A percentile compares a stretch with the other conserved stretches of the same genome.
These are phyloP conservation scores for Alternaria tenuissima DNA, from an alignment of 2,329 filamentous ascomycete species.

Conservation along the genomic window DNA sequence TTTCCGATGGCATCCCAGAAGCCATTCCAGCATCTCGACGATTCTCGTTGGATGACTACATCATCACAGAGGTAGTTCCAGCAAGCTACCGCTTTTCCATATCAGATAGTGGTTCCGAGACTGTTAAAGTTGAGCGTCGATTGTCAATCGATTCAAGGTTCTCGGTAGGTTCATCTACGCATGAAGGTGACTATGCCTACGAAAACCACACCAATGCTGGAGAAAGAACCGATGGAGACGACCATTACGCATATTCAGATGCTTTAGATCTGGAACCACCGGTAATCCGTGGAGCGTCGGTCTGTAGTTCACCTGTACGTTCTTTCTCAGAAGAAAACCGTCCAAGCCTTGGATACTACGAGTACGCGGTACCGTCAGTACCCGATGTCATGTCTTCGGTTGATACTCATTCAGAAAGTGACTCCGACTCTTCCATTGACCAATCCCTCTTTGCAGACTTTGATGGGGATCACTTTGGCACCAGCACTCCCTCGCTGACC, in stretches of 20 bases:
- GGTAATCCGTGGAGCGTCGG: neutral
- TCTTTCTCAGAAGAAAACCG: neutral
- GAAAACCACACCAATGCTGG: neutral
- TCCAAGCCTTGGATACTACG: neutral
- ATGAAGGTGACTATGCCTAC: neutral
- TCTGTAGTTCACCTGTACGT: neutral
- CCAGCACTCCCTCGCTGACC: neutral
- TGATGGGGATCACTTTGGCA: neutral
- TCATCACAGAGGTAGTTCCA: neutral
- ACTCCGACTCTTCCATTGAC: neutral
- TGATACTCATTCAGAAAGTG: neutral
- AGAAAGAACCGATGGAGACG: neutral
- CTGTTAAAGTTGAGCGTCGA: neutral
- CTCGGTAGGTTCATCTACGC: neutral
- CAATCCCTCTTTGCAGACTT: slow-evolving; percentile 13
- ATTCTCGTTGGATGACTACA: neutral
- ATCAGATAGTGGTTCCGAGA: neutral
- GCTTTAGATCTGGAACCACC: neutral
- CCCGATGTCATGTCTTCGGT: neutral
- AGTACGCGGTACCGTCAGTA: neutral
- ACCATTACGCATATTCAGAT: neutral
- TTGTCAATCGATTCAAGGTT: neutral
- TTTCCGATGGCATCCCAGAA: neutral
- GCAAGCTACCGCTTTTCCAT: neutral
- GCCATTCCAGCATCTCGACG: neutral